Base-by-base conservation (phyloP, 106 monocot species). In the Phalaenopsis aphrodite region DNA sequence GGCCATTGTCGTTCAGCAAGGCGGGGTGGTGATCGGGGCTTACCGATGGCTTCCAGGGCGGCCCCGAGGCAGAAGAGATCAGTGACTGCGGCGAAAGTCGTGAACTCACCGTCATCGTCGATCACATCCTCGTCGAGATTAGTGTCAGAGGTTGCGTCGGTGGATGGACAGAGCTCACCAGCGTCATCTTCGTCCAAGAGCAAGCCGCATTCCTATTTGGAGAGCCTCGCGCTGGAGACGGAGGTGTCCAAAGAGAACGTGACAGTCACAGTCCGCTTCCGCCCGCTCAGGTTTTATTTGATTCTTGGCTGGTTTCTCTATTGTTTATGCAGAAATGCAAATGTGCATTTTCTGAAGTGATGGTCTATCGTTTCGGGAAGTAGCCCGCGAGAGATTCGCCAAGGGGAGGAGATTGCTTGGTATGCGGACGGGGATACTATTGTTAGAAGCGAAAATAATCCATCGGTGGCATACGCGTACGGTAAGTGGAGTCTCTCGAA, bases 361-460 rank as follows among this genome's bases (percentile, higher is more conserved):
- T 42, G 42, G 56, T 58, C 38, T 75, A 21, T 82, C 61, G 21
- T 45, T 80, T 61, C 58, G 77, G 79, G 38, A 47, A 77, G 80
- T 79, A 96, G 96, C 69, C 93, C 84, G 46, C 87, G 93, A 64
- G 96, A 96, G 86, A 96, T 94, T 71, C 90, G 92, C 52, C 91
- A 88, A 66, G 96, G 96, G 23, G 96, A 96, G 83, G 96, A 92
- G 87, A 90, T 94, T n/a, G 93, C 96, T 12, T 96, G 96, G 96
- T 96, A 96, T 74, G 92, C 96, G 8, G 96, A 96, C 72, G 96
- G 96, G 61, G 93, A 96, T 64, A 92, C 90, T 17, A 80, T 94
- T 5, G 93, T 90, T 58, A 36, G 96, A 48, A 96, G 84, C 75
- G 96, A 96, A 86, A 81, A 94, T 56, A 90, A 86, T 77, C 82